Evolutionary conservation across 2,329 filamentous ascomycete species (phyloP).

Genomic region (Aspergillus sp.): DNA sequence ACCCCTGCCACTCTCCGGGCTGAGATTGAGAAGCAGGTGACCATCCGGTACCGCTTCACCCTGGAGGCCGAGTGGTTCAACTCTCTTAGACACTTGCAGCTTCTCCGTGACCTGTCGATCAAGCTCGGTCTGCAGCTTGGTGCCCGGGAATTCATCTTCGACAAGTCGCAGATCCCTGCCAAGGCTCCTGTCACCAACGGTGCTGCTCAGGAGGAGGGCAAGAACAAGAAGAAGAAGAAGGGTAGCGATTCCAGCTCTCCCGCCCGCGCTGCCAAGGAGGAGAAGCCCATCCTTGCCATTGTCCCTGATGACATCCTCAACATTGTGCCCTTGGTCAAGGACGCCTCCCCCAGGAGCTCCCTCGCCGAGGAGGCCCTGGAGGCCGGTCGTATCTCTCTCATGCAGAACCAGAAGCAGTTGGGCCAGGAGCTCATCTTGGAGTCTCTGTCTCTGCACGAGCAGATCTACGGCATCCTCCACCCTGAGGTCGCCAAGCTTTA

Average conservation of each 20-base stretch:
- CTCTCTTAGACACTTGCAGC: conserved; percentile 71
- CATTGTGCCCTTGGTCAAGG: conserved; percentile 91
- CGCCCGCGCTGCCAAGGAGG: conserved; percentile 44
- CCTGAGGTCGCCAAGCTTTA: conserved; percentile 95
- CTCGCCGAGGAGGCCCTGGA: conserved; percentile 95
- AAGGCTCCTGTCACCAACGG: conserved; percentile 43
- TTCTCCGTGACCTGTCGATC: conserved; percentile 84
- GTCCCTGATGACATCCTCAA: conserved; percentile 83
- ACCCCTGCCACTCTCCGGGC: conserved; percentile 71
- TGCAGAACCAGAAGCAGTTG: conserved; percentile 92
- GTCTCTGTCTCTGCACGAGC: conserved; percentile 92
- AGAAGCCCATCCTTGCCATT: conserved; percentile 64
- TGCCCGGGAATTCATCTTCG: conserved; percentile 74
- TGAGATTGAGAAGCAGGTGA: conserved; percentile 71
- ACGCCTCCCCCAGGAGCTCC: conserved; percentile 85
- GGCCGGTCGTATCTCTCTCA: conserved; percentile 91
- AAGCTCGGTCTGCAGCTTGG: conserved; percentile 89
- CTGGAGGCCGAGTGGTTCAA: conserved; percentile 69
- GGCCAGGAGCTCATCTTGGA: conserved; percentile 96
- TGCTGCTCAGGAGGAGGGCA: conserved; percentile 40
- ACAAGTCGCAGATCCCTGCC: conserved; percentile 42
- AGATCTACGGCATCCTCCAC: conserved; percentile 97
- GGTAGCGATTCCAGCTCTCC: conserved; percentile 53
- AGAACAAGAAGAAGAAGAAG: conserved; percentile 65
- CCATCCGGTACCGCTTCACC: conserved; percentile 73